These are phyloP conservation scores for Blastobotrys proliferans DNA, from an alignment of 1,139 yeast species.

Conservation along the genomic window DNA sequence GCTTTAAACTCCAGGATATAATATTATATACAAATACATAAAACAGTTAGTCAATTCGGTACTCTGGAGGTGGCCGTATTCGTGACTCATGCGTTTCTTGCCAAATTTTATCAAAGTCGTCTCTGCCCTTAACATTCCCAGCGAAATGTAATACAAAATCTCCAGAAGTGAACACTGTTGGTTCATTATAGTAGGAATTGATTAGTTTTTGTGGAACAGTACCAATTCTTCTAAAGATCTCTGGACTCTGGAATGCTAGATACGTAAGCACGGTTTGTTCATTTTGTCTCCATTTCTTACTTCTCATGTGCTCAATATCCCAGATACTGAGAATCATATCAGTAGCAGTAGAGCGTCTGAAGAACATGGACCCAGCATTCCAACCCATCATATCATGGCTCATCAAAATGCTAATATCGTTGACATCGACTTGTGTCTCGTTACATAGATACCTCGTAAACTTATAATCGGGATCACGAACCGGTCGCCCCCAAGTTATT, in stretches of 20 bases:
- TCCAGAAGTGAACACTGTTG: conserved; percentile 1
- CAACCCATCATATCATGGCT: conserved; percentile 32
- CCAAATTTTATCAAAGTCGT: not conserved
- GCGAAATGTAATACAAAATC: conserved; percentile 12
- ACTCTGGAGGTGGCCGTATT: no score
- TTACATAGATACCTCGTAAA: conserved; percentile 19
- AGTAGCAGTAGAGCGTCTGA: conserved; percentile 30
- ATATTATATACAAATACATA: no score
- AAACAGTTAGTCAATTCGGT: no score
- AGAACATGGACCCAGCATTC: conserved; percentile 37
- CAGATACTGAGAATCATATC: conserved; percentile 19
- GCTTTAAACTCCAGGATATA: no score
- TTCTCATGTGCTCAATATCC: conserved; percentile 12
- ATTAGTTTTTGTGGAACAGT: conserved; percentile 7
- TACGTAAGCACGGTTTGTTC: conserved; percentile 10
- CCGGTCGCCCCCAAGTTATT: conserved; percentile 25
- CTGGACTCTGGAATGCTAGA: conserved; percentile 3
- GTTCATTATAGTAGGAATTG: conserved; percentile 6
- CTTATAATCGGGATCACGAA: conserved; percentile 21
- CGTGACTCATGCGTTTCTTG: no score
- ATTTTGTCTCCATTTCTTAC: conserved; percentile 3
- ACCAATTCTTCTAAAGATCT: conserved; percentile 5
- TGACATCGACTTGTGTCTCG: conserved; percentile 19
- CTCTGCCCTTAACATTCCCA: conserved; percentile 3
- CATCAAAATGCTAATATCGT: conserved; percentile 25